A percentile compares a stretch with the other conserved stretches of the same genome.
phyloP scores from a whole-genome alignment of 164 flowering plant genomes.

The Tetracentron sinense region DNA sequence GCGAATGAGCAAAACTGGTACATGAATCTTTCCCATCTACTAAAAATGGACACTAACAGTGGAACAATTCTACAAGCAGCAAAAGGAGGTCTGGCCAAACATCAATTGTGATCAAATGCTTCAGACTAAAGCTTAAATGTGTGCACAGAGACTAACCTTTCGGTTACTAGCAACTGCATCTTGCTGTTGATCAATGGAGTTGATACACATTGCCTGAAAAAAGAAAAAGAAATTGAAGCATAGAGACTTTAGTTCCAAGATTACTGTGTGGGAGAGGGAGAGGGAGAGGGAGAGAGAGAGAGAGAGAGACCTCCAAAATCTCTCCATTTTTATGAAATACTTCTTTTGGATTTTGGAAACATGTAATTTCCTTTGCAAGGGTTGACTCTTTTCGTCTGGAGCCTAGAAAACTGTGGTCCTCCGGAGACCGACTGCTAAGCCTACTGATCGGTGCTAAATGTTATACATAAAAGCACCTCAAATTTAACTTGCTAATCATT shows the following conservation, averaged over 20 bases:
- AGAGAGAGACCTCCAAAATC: constrained; percentile 66
- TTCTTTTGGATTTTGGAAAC: constrained; percentile 64
- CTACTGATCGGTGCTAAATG: no score
- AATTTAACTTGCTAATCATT: no score
- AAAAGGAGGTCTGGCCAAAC: not conserved
- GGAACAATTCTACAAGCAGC: not conserved
- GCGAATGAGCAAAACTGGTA: not conserved
- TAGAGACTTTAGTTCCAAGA: not conserved
- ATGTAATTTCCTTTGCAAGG: constrained; percentile 23
- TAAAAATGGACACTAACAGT: not conserved
- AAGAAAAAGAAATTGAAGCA: not conserved
- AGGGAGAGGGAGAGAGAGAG: no score
- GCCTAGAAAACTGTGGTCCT: constrained; percentile 29
- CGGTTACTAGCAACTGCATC: constrained; percentile 78
- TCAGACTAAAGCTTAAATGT: not conserved
- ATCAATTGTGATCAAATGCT: constrained; percentile 4
- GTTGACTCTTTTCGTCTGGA: constrained; percentile 35
- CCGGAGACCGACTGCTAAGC: constrained; percentile 26
- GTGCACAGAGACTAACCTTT: constrained; percentile 49
- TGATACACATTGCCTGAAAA: constrained; percentile 79
- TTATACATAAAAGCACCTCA: no score
- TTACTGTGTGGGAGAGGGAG: not conserved
- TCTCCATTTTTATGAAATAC: constrained; percentile 78
- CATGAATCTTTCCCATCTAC: not conserved
- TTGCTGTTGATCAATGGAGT: constrained; percentile 64